These are phyloP conservation scores for Hemileia vastatrix DNA, from an alignment of 1,284 basidiomycete species.

Conservation along the genomic window DNA sequence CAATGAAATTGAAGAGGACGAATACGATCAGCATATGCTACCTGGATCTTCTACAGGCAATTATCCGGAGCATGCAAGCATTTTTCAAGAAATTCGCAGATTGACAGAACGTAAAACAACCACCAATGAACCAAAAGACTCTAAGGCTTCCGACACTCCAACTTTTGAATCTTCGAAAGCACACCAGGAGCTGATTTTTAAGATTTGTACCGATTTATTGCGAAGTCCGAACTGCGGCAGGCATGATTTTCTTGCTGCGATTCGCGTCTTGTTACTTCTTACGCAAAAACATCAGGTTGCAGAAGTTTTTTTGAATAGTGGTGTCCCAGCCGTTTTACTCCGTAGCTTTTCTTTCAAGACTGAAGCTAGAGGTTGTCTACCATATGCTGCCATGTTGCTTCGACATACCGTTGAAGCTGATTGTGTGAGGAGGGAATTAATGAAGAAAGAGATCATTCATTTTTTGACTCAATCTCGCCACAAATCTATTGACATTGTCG, in stretches of 20 bases:
- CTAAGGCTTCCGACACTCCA: no score
- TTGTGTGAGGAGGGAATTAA: constrained; percentile 57
- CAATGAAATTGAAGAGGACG: constrained; percentile 50
- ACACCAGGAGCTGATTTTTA: constrained; percentile 15
- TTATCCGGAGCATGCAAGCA: constrained; percentile 1
- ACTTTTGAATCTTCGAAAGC: constrained; percentile 7
- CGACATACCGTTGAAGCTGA: constrained; percentile 81
- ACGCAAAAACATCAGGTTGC: constrained; percentile 17
- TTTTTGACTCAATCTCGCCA: constrained; percentile 57
- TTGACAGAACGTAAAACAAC: neutral
- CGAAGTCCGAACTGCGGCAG: constrained; percentile 13
- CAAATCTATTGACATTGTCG: constrained; percentile 59
- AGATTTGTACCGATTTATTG: constrained; percentile 21
- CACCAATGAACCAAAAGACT: neutral
- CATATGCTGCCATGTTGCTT: constrained; percentile 74
- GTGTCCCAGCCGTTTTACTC: constrained; percentile 31
- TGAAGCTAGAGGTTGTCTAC: constrained; percentile 56
- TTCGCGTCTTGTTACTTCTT: constrained; percentile 17
- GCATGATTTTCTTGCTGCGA: constrained; percentile 20
- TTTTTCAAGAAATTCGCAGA: no score
- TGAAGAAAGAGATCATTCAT: constrained; percentile 62
- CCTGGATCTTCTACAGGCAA: neutral
- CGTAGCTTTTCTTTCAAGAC: constrained; percentile 23
- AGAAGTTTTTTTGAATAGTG: constrained; percentile 25
- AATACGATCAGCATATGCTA: constrained; percentile 41